Conservation (phyloP, 352 stramenopile species). For the Globisporangium okanoganense region DNA sequence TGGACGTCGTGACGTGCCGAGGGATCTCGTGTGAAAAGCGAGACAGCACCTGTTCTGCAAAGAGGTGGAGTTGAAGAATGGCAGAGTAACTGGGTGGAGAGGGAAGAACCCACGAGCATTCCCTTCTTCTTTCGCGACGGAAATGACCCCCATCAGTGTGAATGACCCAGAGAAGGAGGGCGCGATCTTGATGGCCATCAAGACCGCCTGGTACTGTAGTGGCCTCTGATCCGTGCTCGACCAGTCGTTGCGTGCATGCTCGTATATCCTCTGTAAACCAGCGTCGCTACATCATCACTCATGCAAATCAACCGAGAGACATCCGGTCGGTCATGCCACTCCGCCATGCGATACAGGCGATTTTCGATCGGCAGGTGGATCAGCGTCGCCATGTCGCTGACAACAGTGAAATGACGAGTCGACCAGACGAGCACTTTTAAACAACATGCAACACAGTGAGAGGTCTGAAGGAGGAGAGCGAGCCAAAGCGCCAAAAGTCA, state of each 20-base stretch:
- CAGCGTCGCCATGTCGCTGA: not conserved
- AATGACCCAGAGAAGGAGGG: not conserved
- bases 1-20: constrained; percentile 2
- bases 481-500: too few relatives aligned
- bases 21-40: not conserved
- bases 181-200: too few relatives aligned
- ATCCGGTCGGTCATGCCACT: not conserved
- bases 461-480: too few relatives aligned
- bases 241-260: not conserved
- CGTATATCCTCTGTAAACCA: not conserved
- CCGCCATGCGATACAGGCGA: not conserved
- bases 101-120: not conserved
- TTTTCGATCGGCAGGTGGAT: too few relatives aligned
- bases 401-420: not conserved
- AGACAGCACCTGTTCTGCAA: constrained; percentile 1
- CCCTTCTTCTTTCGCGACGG: not conserved
- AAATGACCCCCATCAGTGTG: not conserved
- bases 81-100: not conserved
- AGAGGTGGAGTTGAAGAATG: constrained; percentile 2
- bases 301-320: not conserved
- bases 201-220: too few relatives aligned
- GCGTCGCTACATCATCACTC: not conserved
- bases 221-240: not conserved
- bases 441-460: too few relatives aligned
- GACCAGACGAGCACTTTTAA: too few relatives aligned